Base-by-base conservation (phyloP, 352 stramenopile species). In the Pythium phragmitis region DNA sequence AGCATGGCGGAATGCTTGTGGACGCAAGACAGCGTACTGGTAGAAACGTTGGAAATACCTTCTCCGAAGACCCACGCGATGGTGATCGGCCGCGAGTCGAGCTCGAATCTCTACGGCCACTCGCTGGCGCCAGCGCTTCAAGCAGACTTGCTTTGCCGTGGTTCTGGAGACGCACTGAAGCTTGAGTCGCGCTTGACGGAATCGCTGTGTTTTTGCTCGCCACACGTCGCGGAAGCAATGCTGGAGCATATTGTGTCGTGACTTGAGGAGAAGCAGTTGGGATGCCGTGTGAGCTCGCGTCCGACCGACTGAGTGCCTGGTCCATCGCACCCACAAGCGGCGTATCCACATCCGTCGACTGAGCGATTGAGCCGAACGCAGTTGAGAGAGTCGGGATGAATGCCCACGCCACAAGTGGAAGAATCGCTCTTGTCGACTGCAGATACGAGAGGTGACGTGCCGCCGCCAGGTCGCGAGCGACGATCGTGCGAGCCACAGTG, bases 401-500 rank as follows among this genome's bases (percentile, higher is more conserved):
- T 52, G 34, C 17, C 23, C 28, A 9, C 42, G 26, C 59, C 59
- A 65, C 41, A 59, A 0, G 4, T 28, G 11, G 42, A 65, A 53
- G 2, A 65, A 8, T 46, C 59, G 37, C 36, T 4, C 2, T 30
- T 47, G 59, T 7, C 59, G 59, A 53, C 36, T 6, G 30, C n/a
- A 16, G 2, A 54, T 26, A 6, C 26, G 39, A 34, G 21, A 6
- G 8, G 5, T 12, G 0, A 42, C 37, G 23, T 43, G 14, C 11
- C 39, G 17, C n/a, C n/a, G 47, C 59, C 59, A 65, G 3, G 41
- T 54, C n/a, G 11, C 26, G 7, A 65, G 14, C 7, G 16, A 51
- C n/a, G 39, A 59, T 46, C 48, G 59, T 28, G 33, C 21, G 19
- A 36, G 48, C 59, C 59, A 65, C 41, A 30, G 28, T 33, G 47